Percentiles rank a stretch among this genome's conserved stretches.
Conservation (phyloP, 192 early-diverging fungal species). For the Gaertneriomyces sp. region DNA sequence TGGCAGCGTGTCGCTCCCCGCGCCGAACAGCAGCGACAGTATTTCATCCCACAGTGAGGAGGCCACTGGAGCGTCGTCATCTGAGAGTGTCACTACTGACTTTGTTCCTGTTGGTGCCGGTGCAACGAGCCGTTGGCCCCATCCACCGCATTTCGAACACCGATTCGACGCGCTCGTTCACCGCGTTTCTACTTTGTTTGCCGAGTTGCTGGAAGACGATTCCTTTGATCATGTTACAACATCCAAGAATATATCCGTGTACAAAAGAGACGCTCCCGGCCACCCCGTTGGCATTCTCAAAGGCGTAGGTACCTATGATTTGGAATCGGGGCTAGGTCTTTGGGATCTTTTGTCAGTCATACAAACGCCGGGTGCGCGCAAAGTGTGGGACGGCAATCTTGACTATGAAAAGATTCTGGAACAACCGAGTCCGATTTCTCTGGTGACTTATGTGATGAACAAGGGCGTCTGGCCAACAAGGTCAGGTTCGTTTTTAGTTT, state of each 20-base stretch:
- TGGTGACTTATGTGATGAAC: constrained; percentile 15
- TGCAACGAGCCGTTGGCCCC: neutral
- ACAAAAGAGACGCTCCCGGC: constrained; percentile 3
- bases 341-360: constrained; percentile 25
- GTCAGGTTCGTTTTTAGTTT: constrained; percentile 4
- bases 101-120: neutral
- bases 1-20: too few relatives aligned
- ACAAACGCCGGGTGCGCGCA: constrained; percentile 22
- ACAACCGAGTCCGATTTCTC: constrained; percentile 12
- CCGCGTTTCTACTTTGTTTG: constrained; percentile 12
- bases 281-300: constrained; percentile 23
- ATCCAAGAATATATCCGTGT: constrained; percentile 19
- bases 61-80: neutral
- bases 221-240: constrained; percentile 10
- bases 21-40: too few relatives aligned
- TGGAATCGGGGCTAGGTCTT: neutral
- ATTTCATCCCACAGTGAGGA: neutral
- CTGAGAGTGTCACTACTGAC: neutral
- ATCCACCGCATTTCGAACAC: neutral
- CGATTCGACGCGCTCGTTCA: constrained; percentile 3
- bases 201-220: constrained; percentile 11
- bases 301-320: constrained; percentile 11
- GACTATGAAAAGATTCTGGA: constrained; percentile 19
- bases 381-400: constrained; percentile 23
- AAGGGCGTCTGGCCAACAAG: constrained; percentile 33